Base-by-base conservation (phyloP, 2,329 filamentous ascomycete genomes). In the Exophiala aquamarina region DNA sequence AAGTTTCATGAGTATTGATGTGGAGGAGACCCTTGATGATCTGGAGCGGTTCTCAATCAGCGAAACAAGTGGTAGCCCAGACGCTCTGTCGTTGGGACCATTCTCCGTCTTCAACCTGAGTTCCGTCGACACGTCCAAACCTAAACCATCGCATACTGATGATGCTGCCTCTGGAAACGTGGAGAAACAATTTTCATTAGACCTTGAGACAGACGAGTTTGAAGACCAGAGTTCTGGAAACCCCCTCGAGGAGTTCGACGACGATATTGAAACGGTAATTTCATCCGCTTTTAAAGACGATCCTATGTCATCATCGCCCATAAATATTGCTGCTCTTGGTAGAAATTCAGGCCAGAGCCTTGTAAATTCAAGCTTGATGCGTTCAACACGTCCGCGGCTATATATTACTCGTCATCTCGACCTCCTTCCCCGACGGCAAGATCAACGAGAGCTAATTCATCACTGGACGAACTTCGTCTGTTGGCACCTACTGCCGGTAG, bases 391-490 rank as follows among this genome's bases (percentile, higher is more conserved):
- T 11, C 6, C 6, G 6, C 6, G 23, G 23, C 6, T 26, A 26
- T 11, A 26, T 6, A 26, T 26, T 18, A 38, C 31, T 13, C 51
- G 51, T n/a, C 51, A 54, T 36, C 43, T 55, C 5, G 52, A 55
- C 37, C 46, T 55, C 5, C 46, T 55, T 2, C 52, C 52, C 3
- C 48, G 48, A 11, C 48, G 41, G 4, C 20, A 38, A 2, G 49
- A 51, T 14, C 48, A 55, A 38, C 49, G 52, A 5, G 61, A 62
- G 28, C 41, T 64, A 7, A 47, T 64, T 10, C 59, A 63, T 35
- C 60, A 64, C 37, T 64, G 62, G 62, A 59, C 59, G 5, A 52
- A 58, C 21, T 63, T 64, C 35, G 54, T 63, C 3, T 60, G 57
- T 18, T 60, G 62, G 37, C 61, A 62, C 18, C 58, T 64, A 47